Percentiles rank a stretch among this genome's conserved stretches.
Conservation (phyloP, 1,284 basidiomycete genomes). For the Boletus mariae region DNA sequence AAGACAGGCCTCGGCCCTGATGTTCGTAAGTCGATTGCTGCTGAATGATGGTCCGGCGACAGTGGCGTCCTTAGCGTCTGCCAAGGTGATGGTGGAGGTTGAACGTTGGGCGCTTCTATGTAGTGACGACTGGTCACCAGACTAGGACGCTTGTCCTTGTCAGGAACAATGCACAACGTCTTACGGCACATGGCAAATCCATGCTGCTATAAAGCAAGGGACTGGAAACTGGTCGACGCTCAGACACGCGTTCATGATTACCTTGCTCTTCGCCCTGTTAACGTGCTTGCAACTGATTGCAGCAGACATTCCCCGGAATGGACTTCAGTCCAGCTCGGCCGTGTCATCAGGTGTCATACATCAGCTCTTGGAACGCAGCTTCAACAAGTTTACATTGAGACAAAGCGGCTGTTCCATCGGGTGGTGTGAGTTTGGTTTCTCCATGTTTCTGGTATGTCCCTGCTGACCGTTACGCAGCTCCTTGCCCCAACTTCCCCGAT, state of each 20-base stretch:
- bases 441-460: neutral
- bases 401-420: conserved; percentile 13
- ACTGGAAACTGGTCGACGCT: neutral
- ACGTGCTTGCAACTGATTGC: conserved; percentile 9
- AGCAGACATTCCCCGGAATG: neutral
- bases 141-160: no score
- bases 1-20: neutral
- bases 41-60: neutral
- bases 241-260: conserved; percentile 11
- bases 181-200: neutral
- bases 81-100: neutral
- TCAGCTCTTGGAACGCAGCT: conserved; percentile 13
- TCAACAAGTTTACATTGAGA: conserved; percentile 13
- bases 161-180: no score
- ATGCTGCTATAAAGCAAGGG: conserved; percentile 7
- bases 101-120: neutral
- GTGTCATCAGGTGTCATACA: conserved; percentile 5
- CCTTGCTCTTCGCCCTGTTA: conserved; percentile 7
- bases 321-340: conserved; percentile 5
- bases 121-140: no score
- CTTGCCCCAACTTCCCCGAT: conserved; percentile 22
- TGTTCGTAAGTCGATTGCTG: neutral
- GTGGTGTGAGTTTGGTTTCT: conserved; percentile 13
- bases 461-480: conserved; percentile 6
- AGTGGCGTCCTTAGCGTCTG: no score